phyloP scores from a whole-genome alignment of 2,329 filamentous ascomycete species.

The Phyllosticta ampelicida region DNA sequence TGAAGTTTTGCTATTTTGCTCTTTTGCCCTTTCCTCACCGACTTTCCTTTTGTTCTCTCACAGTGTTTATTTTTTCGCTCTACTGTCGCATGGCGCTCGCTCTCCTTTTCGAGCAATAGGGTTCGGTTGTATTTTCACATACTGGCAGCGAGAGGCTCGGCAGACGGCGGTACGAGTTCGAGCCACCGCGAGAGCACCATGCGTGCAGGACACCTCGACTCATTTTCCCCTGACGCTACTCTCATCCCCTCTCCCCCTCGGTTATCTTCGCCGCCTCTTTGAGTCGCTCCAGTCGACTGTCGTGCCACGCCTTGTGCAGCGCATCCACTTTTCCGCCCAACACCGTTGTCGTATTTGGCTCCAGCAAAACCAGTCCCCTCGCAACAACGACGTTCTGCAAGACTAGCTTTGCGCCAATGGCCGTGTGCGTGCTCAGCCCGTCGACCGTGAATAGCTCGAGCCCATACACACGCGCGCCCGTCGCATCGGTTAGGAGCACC shows the following conservation, averaged over 20 bases:
- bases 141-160: too few relatives aligned
- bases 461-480: conserved; percentile 62
- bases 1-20: neutral
- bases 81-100: too few relatives aligned
- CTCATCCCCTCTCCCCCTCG: neutral
- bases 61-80: neutral
- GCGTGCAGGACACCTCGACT: too few relatives aligned
- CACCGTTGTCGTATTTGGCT: conserved; percentile 55
- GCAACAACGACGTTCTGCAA: conserved; percentile 57
- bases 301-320: conserved; percentile 68
- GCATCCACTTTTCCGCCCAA: conserved; percentile 81
- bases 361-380: conserved; percentile 68
- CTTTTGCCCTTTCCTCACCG: neutral
- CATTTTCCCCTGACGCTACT: too few relatives aligned
- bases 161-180: too few relatives aligned
- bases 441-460: conserved; percentile 45
- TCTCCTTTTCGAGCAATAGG: too few relatives aligned
- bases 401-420: conserved; percentile 73
- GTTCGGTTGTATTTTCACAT: too few relatives aligned
- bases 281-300: conserved; percentile 58
- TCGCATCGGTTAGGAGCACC: conserved; percentile 69
- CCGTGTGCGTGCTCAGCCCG: conserved; percentile 60
- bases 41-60: neutral
- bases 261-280: conserved; percentile 42
- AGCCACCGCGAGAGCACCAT: too few relatives aligned